These are phyloP conservation scores for Populus euphratica DNA, from an alignment of 345 rosid species.

Conservation along the genomic window DNA sequence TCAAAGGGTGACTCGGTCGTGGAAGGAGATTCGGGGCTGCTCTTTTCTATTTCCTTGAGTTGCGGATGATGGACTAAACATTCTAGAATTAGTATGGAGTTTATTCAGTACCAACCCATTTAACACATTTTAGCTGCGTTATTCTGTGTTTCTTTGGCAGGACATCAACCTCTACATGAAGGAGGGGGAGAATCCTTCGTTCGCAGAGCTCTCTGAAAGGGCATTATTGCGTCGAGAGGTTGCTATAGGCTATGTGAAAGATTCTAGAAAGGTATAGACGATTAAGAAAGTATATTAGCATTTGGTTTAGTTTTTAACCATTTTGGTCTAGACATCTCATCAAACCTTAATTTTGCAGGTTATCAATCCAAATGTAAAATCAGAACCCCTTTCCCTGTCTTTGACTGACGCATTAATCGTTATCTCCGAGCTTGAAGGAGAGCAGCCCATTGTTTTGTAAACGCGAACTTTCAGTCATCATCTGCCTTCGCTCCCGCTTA, in stretches of 20 bases:
- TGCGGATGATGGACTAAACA: not conserved
- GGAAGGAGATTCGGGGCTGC: not conserved
- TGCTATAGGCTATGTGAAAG: constrained; percentile 82
- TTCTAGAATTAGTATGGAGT: not conserved
- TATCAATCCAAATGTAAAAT: constrained; percentile 69
- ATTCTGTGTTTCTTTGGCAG: constrained; percentile 33
- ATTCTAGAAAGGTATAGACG: constrained; percentile 51
- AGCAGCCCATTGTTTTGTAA: constrained; percentile 38
- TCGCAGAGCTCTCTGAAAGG: constrained; percentile 72
- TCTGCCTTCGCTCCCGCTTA: constrained; percentile 5
- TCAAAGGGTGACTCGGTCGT: not conserved
- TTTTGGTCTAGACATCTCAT: constrained; percentile 8
- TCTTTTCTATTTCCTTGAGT: not conserved
- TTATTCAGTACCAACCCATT: not conserved
- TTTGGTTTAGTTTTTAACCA: not conserved
- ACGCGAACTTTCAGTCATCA: not conserved
- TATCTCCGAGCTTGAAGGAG: constrained; percentile 92
- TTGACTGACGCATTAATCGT: constrained; percentile 69
- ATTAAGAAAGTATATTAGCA: not conserved
- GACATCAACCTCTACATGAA: constrained; percentile 75
- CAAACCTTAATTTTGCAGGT: constrained; percentile 42
- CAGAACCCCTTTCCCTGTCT: constrained; percentile 52
- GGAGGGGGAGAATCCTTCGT: constrained; percentile 79
- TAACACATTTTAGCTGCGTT: not conserved
- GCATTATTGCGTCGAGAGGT: constrained; percentile 76